Evolutionary conservation across 257 asterid species (phyloP), one percentile per base, ranked within the genome.

Genomic region (Nicotiana tabacum): DNA sequence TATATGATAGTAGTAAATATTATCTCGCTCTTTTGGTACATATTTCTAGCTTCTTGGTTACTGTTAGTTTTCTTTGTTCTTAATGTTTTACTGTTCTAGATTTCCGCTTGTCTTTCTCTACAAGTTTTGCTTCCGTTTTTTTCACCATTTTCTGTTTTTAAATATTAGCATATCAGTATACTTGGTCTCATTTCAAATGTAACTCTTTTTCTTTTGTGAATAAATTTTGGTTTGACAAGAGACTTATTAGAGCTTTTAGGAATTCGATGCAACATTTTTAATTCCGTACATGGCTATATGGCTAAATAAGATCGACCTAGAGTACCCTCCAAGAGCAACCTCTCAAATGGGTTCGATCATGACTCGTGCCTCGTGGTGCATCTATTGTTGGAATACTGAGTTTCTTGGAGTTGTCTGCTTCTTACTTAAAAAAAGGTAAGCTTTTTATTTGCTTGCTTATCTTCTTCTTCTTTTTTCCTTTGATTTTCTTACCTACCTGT

Each of bases 221-320:
- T 46, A 24, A 15, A 5, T 24, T 12, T 13, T 24, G 79, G 61
- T 72, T 72, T 24, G 39, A 12, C 24, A 13, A 24, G 13, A 48
- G 21, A 21, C 37, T 43, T 21, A 3, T 13, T 21, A 48, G 24
- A 24, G 8, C 39, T 3, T 46, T 74, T 48, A 24, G 39, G 61
- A 43, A 43, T n/a, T 12, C 5, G 60, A 37, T 91, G 87, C 93
- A 96, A 98, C 99, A 64, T 92, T 94, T 90, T 90, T 96, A 82
- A 91, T 96, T 57, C 99, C 99, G 43, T 96, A 92, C 88, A 93
- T 96, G 98, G 99, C 98, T 74, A 83, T 96, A 81, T 92, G 98
- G 27, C 89, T 96, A 81, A 93, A 94, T 9, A 83, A 86, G 70
- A 82, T 78, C 9, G 89, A 86, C 51, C 77, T 46, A n/a, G 88